These are phyloP conservation scores for Podochytrium sp. DNA, from an alignment of 192 early-diverging fungal species.

Conservation along the genomic window DNA sequence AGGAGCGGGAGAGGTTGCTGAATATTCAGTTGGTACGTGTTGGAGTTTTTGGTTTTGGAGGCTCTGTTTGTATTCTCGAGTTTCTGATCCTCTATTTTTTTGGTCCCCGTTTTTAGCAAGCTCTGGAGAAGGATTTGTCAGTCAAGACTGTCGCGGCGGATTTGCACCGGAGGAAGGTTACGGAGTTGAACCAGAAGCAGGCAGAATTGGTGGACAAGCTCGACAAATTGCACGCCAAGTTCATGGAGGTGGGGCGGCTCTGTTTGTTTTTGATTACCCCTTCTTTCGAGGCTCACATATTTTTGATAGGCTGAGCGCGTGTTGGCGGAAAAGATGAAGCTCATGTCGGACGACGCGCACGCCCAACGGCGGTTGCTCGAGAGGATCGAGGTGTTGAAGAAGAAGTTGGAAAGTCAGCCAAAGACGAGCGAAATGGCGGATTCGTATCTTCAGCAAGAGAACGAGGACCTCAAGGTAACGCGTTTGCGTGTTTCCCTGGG, in stretches of 20 bases:
- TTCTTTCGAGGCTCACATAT: too few relatives aligned
- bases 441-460: slow-evolving; percentile 57
- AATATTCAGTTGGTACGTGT: slow-evolving; percentile 65
- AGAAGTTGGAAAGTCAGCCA: slow-evolving; percentile 66
- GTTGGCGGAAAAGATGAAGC: slow-evolving; percentile 68
- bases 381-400: slow-evolving; percentile 56
- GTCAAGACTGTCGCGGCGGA: slow-evolving; percentile 54
- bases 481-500: background rate
- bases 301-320: slow-evolving; percentile 52
- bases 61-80: slow-evolving; percentile 29
- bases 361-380: slow-evolving; percentile 63
- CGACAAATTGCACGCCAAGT: slow-evolving; percentile 55
- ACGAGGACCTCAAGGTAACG: slow-evolving; percentile 57
- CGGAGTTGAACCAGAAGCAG: slow-evolving; percentile 63
- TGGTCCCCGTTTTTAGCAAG: slow-evolving; percentile 37
- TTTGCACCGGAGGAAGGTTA: slow-evolving; percentile 54
- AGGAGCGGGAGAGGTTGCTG: slow-evolving; percentile 78
- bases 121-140: slow-evolving; percentile 68
- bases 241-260: slow-evolving; percentile 63
- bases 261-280: too few relatives aligned
- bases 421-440: slow-evolving; percentile 61
- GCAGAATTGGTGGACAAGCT: slow-evolving; percentile 68
- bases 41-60: background rate
- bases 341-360: slow-evolving; percentile 61
- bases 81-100: background rate